A percentile compares a stretch with the other conserved stretches of the same genome.
Conservation (phyloP, 257 asterid genomes). For the Nicotiana paniculata region DNA sequence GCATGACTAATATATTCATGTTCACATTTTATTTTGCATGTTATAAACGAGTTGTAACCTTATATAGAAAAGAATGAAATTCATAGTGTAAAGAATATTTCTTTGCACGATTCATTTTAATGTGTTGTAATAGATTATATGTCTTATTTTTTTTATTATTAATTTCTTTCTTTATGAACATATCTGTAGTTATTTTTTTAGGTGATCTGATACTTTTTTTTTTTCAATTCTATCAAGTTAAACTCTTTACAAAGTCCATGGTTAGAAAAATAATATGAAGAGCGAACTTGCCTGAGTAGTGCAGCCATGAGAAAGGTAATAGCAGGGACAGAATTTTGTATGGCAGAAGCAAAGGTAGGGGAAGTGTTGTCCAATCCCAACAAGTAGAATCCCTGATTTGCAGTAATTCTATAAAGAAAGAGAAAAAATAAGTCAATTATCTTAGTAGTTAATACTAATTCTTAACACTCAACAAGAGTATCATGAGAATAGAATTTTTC, state of each 20-base stretch:
- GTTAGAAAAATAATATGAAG: too few relatives aligned
- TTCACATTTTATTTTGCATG: too few relatives aligned
- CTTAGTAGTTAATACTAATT: background rate
- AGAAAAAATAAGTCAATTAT: background rate
- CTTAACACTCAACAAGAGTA: background rate
- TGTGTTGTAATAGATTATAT: too few relatives aligned
- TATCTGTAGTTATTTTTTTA: background rate
- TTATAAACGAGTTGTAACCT: too few relatives aligned
- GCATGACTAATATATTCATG: background rate
- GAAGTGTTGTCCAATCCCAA: slow-evolving; percentile 93
- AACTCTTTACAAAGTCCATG: too few relatives aligned
- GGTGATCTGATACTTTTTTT: background rate
- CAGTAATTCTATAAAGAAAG: slow-evolving; percentile 55
- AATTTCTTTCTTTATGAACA: too few relatives aligned
- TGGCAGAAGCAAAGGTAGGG: slow-evolving; percentile 95
- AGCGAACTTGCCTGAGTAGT: slow-evolving; percentile 50
- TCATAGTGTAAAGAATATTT: too few relatives aligned
- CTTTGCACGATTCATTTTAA: too few relatives aligned
- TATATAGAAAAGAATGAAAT: too few relatives aligned
- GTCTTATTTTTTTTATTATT: too few relatives aligned
- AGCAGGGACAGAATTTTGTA: slow-evolving; percentile 96
- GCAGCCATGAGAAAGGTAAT: slow-evolving; percentile 91
- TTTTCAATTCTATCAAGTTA: background rate
- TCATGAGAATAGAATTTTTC: background rate
- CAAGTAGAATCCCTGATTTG: slow-evolving; percentile 92